Base-by-base conservation (phyloP, 2,329 filamentous ascomycete species). In the Iodosphaeria phyllophila region DNA sequence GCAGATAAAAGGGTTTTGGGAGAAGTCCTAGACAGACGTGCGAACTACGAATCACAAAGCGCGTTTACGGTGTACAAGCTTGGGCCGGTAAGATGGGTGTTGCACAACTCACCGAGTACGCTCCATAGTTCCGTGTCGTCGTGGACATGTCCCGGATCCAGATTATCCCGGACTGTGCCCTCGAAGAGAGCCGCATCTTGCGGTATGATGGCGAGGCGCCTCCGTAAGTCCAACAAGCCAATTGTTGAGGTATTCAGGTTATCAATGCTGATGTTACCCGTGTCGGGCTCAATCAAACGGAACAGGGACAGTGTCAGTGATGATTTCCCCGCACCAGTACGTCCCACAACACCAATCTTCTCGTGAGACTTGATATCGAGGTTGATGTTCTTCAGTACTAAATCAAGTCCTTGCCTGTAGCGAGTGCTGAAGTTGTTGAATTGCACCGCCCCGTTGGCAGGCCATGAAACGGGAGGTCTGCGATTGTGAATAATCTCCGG, bases 101-200 rank as follows among this genome's bases (percentile, higher is more conserved):
- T 29, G 36, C 37, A 37, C 37, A n/a, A 63, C 75, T 51, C 63
- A 86, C 79, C 79, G 33, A 93, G 60, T 31, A 91, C 84, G 45
- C 78, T 92, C 89, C 89, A 98, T 17, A 98, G 60, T 46, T 95
- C 89, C 5, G 84, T 92, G 50, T 98, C 91, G 50, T 93, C 86
- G 43, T 92, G 84, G 27, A 91, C 80, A 46, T 92, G 79, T 15
- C 77, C 80, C 13, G 91, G 91, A 46, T 98, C 89, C 19, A 95
- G 64, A 44, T 98, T 98, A 51, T 98, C 89, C 36, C 89, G 71
- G 33, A 98, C 68, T 6, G 77, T 84, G 25, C 84, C 84, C 50
- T 92, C 82, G 41, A 98, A 98, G 32, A 98, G 67, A 34, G 86
- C 86, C 16, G 89, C 86, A 51, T 98, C 91, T 47, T 98, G 89